Evolutionary conservation across 2,329 filamentous ascomycete genomes (phyloP).

Genomic region (Aspergillus sp.): DNA sequence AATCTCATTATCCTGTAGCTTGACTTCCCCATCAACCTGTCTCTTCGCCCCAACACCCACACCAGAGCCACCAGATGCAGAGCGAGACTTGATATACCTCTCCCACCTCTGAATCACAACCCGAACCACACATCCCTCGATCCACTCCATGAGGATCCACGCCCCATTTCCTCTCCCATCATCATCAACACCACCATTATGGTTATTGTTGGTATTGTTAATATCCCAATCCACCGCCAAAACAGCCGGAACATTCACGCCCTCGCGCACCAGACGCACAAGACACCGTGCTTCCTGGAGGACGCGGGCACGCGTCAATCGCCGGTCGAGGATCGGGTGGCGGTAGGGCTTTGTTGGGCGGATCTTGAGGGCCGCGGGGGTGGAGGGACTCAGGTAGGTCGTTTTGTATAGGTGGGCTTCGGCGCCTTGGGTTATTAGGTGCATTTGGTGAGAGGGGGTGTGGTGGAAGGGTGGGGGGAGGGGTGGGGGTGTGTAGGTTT

Average conservation of each 20-base stretch:
- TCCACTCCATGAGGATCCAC: conserved; percentile 84
- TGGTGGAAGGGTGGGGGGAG: conserved; percentile 68
- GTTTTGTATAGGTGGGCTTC: conserved; percentile 93
- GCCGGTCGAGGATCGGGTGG: conserved; percentile 83
- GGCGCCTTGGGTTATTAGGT: conserved; percentile 86
- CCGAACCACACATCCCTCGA: conserved; percentile 71
- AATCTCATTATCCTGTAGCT: conserved; percentile 12
- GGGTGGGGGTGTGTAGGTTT: conserved; percentile 14
- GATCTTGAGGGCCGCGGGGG: conserved; percentile 82
- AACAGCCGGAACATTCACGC: conserved; percentile 78
- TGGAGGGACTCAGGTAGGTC: conserved; percentile 68
- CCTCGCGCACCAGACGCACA: conserved; percentile 74
- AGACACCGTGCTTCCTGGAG: conserved; percentile 86
- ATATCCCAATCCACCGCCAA: conserved; percentile 65
- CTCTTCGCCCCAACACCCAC: too few species aligned
- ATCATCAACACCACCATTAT: too few species aligned
- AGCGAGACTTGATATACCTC: conserved; percentile 43
- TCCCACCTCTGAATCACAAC: conserved; percentile 71
- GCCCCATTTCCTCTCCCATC: conserved; percentile 75
- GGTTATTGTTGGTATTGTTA: too few species aligned
- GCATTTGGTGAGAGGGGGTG: conserved; percentile 55
- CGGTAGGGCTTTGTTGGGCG: conserved; percentile 89
- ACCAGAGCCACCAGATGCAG: too few species aligned
- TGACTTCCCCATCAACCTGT: conserved; percentile 32
- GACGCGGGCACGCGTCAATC: conserved; percentile 83